Percentiles rank a stretch among this genome's conserved stretches.
Evolutionary conservation across 192 early-diverging fungal species (phyloP).

Genomic region (Podila clonocystis): DNA sequence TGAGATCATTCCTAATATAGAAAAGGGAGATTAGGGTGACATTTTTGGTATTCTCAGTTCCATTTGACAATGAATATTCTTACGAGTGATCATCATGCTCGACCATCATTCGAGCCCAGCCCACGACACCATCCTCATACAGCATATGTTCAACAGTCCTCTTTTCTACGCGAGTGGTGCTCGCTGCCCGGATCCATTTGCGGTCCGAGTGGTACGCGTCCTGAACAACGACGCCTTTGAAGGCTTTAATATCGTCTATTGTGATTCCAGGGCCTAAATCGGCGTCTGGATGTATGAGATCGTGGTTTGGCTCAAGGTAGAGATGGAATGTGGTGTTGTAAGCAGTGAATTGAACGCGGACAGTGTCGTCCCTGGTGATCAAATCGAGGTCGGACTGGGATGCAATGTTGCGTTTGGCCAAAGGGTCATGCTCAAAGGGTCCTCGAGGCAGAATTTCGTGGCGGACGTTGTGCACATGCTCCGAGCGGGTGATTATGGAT

Average conservation of each 20-base stretch:
- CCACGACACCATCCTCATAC: slow-evolving; percentile 57
- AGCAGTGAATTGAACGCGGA: slow-evolving; percentile 65
- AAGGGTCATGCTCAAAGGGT: slow-evolving; percentile 5
- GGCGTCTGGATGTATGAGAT: slow-evolving; percentile 74
- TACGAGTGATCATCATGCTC: slow-evolving; percentile 43
- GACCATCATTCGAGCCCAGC: slow-evolving; percentile 64
- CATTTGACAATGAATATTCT: not conserved
- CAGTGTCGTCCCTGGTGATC: slow-evolving; percentile 54
- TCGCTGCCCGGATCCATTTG: slow-evolving; percentile 30
- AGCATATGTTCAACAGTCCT: slow-evolving; percentile 48
- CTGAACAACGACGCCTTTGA: slow-evolving; percentile 63
- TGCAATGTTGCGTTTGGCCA: slow-evolving; percentile 11
- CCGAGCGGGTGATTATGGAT: slow-evolving; percentile 21
- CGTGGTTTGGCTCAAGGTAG: slow-evolving; percentile 73
- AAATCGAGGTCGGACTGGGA: not conserved
- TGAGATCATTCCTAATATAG: slow-evolving; percentile 36
- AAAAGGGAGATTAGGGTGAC: not conserved
- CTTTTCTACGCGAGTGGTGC: slow-evolving; percentile 24
- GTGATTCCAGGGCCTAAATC: slow-evolving; percentile 31
- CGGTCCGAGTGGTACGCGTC: slow-evolving; percentile 35
- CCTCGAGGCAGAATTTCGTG: slow-evolving; percentile 38
- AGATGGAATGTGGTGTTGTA: slow-evolving; percentile 74
- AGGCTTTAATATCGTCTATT: slow-evolving; percentile 59
- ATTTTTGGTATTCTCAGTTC: slow-evolving; percentile 28
- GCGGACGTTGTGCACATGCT: slow-evolving; percentile 23